Evolutionary conservation across 495 filamentous ascomycete genomes (phyloP), one percentile per base, ranked within the genome.

Genomic region (Hypoxylon fragiforme): DNA sequence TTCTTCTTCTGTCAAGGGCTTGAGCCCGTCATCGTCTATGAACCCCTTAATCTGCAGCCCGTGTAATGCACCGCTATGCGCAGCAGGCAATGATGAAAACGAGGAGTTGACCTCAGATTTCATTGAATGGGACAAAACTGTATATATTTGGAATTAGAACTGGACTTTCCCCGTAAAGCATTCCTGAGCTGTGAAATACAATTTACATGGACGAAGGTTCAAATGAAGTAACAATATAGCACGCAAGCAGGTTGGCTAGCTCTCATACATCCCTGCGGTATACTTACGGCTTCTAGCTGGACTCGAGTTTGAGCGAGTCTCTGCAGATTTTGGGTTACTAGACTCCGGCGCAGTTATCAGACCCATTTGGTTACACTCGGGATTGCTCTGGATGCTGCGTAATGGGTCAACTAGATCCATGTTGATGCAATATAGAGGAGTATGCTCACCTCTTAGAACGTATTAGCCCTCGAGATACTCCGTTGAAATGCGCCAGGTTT

Each of bases 1-100:
- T 0, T 69, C 63, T 41, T 73, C 78, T 48, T 77, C 76, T 16
- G 65, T 28, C 35, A 83, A 61, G 13, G 81, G 81, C 38, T 76
- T 68, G 3, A 84, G 70, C 7, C 56, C 55, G 32, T 80, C 75
- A n/a, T 67, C 46, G 12, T 80, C 77, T 20, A 73, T 45, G 5
- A 51, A 21, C 4, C 40, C 57, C 15, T 56, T 66, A 44, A 22
- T 67, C 69, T 62, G 73, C 50, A 57, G 67, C 44, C 54, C 69
- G 42, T 73, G 70, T n/a, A 81, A 64, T 1, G 67, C 59, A 20
- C 41, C 65, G 11, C 48, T 56, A 21, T 62, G 46, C 14, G 62
- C 64, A 14, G 64, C 60, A 13, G 32, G 28, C 22, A 50, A 34
- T 8, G 55, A 59, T 20, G 55, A 50, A 39, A 48, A 60, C 4